These are phyloP conservation scores for Cokeromyces recurvatus DNA, from an alignment of 371 early-diverging fungal species.

Conservation along the genomic window DNA sequence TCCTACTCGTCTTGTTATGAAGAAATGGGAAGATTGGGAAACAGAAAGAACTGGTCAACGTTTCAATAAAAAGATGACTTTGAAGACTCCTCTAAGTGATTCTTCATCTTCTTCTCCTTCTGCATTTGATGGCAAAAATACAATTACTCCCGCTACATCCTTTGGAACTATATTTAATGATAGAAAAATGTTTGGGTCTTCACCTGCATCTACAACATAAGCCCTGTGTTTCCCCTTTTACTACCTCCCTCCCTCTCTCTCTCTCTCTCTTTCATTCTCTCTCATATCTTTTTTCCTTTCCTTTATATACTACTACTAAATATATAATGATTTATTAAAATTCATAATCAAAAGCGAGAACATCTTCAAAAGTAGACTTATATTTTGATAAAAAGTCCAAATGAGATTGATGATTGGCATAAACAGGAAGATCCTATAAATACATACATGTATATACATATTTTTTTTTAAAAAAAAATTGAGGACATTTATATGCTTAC, in stretches of 20 bases:
- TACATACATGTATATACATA: not conserved
- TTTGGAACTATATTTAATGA: constrained; percentile 46
- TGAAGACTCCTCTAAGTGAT: constrained; percentile 24
- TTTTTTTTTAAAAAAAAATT: not conserved
- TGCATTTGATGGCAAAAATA: constrained; percentile 21
- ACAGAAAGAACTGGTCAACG: constrained; percentile 53
- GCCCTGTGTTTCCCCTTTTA: too few species aligned
- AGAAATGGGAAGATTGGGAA: constrained; percentile 74
- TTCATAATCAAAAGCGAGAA: constrained; percentile 43
- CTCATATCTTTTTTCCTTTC: too few species aligned
- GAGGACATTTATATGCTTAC: too few species aligned
- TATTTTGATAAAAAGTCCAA: constrained; percentile 28
- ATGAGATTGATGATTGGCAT: constrained; percentile 30
- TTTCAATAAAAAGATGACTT: constrained; percentile 20
- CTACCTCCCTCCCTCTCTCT: not conserved
- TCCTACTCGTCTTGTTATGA: constrained; percentile 58
- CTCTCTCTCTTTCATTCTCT: not conserved
- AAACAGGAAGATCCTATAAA: constrained; percentile 26
- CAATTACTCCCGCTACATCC: constrained; percentile 23
- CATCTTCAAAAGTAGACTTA: constrained; percentile 31
- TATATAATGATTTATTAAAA: constrained; percentile 14
- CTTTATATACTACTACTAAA: not conserved
- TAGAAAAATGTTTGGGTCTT: constrained; percentile 45
- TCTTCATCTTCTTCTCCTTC: constrained; percentile 22
- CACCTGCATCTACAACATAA: constrained; percentile 20